Evolutionary conservation across 139 green algal species (phyloP).

Genomic region (Coccomyxa sp.): DNA sequence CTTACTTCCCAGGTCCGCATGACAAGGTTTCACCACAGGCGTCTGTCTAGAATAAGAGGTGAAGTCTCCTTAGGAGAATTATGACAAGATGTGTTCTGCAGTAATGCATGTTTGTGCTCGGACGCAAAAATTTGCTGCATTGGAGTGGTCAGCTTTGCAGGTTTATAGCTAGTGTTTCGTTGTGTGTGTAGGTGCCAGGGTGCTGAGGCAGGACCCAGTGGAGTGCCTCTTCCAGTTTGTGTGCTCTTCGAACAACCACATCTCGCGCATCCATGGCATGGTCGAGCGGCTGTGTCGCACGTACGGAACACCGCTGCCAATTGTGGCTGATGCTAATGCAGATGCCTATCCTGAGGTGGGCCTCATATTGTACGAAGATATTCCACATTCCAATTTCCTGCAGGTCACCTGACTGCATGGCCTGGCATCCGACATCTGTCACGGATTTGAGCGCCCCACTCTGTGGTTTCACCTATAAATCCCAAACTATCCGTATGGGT

Average conservation of each 20-base stretch:
- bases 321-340: not conserved
- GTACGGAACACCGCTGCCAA: slow-evolving; percentile 66
- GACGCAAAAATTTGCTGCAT: no score
- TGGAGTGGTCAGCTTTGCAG: no score
- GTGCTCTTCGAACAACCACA: slow-evolving; percentile 97
- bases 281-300: slow-evolving; percentile 74
- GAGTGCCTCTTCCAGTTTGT: slow-evolving; percentile 96
- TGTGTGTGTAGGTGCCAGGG: slow-evolving; percentile 46
- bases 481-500: not conserved
- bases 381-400: not conserved
- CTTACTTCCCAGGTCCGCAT: slow-evolving; percentile 46
- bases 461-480: not conserved
- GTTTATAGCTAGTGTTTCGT: no score
- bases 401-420: no score
- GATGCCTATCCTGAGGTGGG: not conserved
- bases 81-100: not conserved
- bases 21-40: no score
- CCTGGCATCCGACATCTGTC: no score
- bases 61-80: not conserved
- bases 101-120: no score
- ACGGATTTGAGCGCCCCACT: no score
- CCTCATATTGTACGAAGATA: not conserved
- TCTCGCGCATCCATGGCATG: slow-evolving; percentile 80
- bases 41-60: not conserved
- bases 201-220: slow-evolving; percentile 87